Percentiles rank a stretch among this genome's conserved stretches.
Evolutionary conservation across 257 asterid genomes (phyloP).

Genomic region (Solanum tacnaense): DNA sequence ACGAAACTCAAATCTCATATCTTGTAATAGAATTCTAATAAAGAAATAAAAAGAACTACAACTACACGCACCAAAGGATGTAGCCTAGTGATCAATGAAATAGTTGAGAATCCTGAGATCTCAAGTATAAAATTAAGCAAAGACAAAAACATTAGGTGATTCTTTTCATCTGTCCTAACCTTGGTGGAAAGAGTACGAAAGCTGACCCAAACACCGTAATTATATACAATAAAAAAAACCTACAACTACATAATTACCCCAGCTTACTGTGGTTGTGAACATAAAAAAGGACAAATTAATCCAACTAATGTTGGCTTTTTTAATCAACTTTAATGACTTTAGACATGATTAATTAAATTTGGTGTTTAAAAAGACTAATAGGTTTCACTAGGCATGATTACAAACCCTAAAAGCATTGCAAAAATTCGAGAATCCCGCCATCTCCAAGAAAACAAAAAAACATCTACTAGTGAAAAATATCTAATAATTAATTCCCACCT

Average conservation of each 20-base stretch:
- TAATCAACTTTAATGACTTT: not conserved
- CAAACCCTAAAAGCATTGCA: constrained; percentile 58
- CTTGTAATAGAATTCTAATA: not conserved
- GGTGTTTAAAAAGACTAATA: constrained; percentile 3
- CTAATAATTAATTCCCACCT: constrained; percentile 16
- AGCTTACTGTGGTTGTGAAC: not conserved
- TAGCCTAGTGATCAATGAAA: not conserved
- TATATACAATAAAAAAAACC: not conserved
- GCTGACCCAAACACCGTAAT: not conserved
- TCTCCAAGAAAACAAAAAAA: constrained; percentile 3
- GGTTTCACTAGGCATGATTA: constrained; percentile 61
- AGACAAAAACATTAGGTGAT: too few species aligned
- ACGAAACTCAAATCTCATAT: not conserved
- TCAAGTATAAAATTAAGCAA: not conserved
- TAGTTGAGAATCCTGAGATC: too few species aligned
- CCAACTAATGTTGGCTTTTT: not conserved
- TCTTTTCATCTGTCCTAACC: too few species aligned
- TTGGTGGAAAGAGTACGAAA: not conserved
- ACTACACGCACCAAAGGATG: too few species aligned
- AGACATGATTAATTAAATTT: not conserved
- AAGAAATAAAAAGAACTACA: not conserved
- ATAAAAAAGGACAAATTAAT: not conserved
- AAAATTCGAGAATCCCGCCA: constrained; percentile 26
- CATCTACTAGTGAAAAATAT: constrained; percentile 5
- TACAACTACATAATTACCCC: not conserved